Conservation (phyloP, 2,329 filamentous ascomycete species). For the Colletotrichum tamarilloi region DNA sequence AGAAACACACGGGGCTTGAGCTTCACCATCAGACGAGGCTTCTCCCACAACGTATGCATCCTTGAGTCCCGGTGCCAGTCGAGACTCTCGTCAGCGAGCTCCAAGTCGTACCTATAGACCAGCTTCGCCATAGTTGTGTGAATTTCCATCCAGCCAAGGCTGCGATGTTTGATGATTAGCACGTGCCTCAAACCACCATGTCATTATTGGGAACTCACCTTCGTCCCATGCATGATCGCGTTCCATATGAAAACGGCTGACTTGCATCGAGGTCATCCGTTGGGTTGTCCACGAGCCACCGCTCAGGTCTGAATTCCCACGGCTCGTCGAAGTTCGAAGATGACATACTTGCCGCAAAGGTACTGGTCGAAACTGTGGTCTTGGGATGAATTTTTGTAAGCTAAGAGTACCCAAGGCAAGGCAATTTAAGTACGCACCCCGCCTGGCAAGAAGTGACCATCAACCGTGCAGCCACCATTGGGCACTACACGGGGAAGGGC, state of each 20-base stretch:
- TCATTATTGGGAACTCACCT: not conserved
- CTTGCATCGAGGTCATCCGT: constrained; percentile 1
- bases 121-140: not conserved
- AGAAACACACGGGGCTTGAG: not conserved
- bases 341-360: constrained; percentile 1
- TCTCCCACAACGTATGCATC: constrained; percentile 6
- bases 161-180: not conserved
- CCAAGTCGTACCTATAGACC: not conserved
- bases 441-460: not conserved
- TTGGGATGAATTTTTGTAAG: not conserved
- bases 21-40: not conserved
- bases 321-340: not conserved
- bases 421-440: not conserved
- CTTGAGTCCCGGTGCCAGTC: not conserved
- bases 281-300: not conserved
- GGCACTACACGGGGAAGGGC: not conserved
- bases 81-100: not conserved
- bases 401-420: no score
- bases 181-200: no score
- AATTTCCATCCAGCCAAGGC: not conserved
- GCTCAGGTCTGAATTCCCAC: not conserved
- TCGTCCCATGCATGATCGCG: not conserved
- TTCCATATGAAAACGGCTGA: constrained; percentile 5
- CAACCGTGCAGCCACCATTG: not conserved
- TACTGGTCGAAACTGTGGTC: not conserved